These are phyloP conservation scores for Leishmania aethiopica DNA, from an alignment of 208 protist species.

Conservation along the genomic window DNA sequence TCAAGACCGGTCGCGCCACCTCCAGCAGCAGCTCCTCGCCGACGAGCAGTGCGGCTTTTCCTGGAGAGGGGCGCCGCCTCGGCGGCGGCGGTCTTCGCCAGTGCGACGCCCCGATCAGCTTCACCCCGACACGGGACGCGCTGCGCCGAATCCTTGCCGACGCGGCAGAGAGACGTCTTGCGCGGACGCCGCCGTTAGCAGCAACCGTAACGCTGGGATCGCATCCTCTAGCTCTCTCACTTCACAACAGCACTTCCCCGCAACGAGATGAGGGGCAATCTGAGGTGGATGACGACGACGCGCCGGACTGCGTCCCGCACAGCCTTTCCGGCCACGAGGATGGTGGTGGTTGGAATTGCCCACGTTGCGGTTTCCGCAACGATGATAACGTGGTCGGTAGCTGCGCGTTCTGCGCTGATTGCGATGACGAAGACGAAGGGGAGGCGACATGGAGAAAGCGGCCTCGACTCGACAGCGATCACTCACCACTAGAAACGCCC, in stretches of 20 bases:
- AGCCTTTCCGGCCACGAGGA: neutral
- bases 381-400: neutral
- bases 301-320: slow-evolving; percentile 25
- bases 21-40: neutral
- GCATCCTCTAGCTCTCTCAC: neutral
- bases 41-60: neutral
- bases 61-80: slow-evolving; percentile 21
- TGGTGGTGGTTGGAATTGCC: slow-evolving; percentile 28
- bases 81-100: neutral
- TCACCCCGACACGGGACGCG: slow-evolving; percentile 24
- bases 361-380: slow-evolving; percentile 41
- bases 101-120: neutral
- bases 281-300: slow-evolving; percentile 14
- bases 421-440: neutral
- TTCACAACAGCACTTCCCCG: neutral
- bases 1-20: neutral
- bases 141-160: slow-evolving; percentile 20
- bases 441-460: neutral
- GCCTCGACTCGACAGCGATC: neutral
- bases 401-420: slow-evolving; percentile 37
- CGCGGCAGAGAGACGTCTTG: slow-evolving; percentile 16
- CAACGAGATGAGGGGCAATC: neutral
- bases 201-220: neutral
- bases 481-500: neutral
- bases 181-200: neutral